Percentiles rank a stretch among this genome's conserved stretches.
phyloP scores from a whole-genome alignment of 225 moss, liverwort and hornwort genomes.

The Ulota crispa region DNA sequence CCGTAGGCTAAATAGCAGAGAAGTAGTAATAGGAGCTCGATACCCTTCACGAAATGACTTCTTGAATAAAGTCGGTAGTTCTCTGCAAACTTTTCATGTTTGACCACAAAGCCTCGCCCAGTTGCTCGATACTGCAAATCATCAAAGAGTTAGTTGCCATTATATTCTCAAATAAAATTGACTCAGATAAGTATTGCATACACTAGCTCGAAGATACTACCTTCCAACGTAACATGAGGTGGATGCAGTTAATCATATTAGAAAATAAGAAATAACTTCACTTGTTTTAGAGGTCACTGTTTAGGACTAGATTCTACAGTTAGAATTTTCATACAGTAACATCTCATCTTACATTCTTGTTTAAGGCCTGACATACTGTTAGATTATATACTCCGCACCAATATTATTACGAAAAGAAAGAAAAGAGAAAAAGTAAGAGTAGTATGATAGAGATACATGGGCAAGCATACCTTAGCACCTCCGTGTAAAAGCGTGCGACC shows the following conservation, averaged over 20 bases:
- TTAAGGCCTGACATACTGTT: too few relatives aligned
- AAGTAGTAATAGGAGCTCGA: slow-evolving; percentile 81
- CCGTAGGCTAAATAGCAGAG: slow-evolving; percentile 81
- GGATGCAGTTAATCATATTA: neutral
- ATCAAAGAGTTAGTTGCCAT: neutral
- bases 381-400: neutral
- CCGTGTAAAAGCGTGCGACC: slow-evolving; percentile 91
- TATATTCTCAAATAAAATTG: neutral
- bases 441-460: neutral
- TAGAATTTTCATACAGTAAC: too few relatives aligned
- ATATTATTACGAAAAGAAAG: neutral
- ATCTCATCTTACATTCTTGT: too few relatives aligned
- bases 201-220: neutral
- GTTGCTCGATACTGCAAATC: slow-evolving; percentile 83
- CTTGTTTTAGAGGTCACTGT: neutral
- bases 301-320: neutral
- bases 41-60: slow-evolving; percentile 88
- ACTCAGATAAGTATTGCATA: neutral
- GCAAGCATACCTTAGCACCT: slow-evolving; percentile 67
- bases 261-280: neutral
- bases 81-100: slow-evolving; percentile 76
- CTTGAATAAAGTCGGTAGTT: slow-evolving; percentile 85
- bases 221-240: neutral
- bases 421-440: neutral
- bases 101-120: slow-evolving; percentile 92